Conservation (phyloP, 305 asterid genomes). For the Fraxinus sp. region DNA sequence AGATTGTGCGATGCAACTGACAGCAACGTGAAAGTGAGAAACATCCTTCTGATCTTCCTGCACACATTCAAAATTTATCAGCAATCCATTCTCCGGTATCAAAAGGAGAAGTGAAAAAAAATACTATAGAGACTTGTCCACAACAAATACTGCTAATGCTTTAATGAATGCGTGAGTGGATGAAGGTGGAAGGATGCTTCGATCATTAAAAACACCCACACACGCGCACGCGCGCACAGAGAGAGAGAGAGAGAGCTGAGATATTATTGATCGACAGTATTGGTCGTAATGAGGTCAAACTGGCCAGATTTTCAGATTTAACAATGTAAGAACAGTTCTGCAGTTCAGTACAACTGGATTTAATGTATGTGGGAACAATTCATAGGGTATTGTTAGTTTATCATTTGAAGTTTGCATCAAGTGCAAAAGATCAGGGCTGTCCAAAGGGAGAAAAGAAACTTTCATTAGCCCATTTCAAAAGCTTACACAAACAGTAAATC, state of each 20-base stretch:
- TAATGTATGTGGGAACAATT: neutral
- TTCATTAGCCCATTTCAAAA: neutral
- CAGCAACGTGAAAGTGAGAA: conserved; percentile 62
- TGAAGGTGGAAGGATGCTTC: conserved; percentile 6
- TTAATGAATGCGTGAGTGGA: neutral
- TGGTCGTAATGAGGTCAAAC: neutral
- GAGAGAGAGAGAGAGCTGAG: neutral
- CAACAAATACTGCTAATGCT: neutral
- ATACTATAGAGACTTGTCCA: neutral
- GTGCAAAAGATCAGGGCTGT: neutral
- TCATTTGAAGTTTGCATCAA: neutral
- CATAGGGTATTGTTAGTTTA: neutral
- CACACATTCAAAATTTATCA: conserved; percentile 12
- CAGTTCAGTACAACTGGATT: neutral
- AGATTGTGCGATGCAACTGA: conserved; percentile 58
- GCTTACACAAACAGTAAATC: neutral
- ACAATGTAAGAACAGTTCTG: neutral
- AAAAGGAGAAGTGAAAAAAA: conserved; percentile 17
- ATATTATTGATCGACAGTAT: neutral
- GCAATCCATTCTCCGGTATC: neutral
- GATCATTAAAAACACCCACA: neutral
- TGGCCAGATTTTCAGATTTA: neutral
- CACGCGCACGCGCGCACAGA: neutral
- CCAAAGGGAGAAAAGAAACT: neutral
- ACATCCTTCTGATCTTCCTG: conserved; percentile 61